Percentiles rank a stretch among this genome's conserved stretches.
Conservation (phyloP, 2,329 filamentous ascomycete species). For the Botrytis tulipae region DNA sequence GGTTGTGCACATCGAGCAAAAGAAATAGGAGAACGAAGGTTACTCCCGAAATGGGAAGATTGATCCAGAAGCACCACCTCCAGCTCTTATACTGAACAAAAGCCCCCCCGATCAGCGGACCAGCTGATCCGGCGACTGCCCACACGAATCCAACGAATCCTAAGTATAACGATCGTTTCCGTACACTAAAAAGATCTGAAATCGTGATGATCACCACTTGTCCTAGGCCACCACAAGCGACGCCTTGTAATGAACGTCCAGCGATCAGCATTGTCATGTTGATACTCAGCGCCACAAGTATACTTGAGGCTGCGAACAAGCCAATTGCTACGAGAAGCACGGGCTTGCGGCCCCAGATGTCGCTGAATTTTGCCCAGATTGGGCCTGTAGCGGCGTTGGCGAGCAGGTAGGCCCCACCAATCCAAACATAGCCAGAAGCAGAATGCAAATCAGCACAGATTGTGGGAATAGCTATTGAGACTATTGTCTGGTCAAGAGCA, state of each 20-base stretch:
- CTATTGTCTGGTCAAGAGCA: conserved; percentile 40
- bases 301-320: conserved; percentile 35
- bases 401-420: conserved; percentile 47
- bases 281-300: conserved; percentile 56
- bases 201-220: not conserved
- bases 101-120: conserved; percentile 60
- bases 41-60: conserved; percentile 39
- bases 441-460: conserved; percentile 45
- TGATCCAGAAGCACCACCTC: conserved; percentile 62
- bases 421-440: conserved; percentile 51
- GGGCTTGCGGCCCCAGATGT: conserved; percentile 6
- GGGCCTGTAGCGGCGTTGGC: conserved; percentile 53
- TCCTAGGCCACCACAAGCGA: conserved; percentile 54
- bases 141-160: conserved; percentile 60
- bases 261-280: conserved; percentile 62
- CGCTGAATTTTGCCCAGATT: conserved; percentile 15
- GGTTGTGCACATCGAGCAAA: conserved; percentile 63
- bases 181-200: conserved; percentile 61
- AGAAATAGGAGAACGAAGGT: conserved; percentile 56
- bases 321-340: not conserved
- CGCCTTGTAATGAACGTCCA: conserved; percentile 60
- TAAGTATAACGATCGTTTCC: conserved; percentile 57
- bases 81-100: conserved; percentile 59
- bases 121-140: conserved; percentile 59
- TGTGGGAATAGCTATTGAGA: conserved; percentile 43